A percentile compares a stretch with the other conserved stretches of the same genome.
These are phyloP conservation scores for Citrus inodora DNA, from an alignment of 345 rosid species.

Conservation along the genomic window DNA sequence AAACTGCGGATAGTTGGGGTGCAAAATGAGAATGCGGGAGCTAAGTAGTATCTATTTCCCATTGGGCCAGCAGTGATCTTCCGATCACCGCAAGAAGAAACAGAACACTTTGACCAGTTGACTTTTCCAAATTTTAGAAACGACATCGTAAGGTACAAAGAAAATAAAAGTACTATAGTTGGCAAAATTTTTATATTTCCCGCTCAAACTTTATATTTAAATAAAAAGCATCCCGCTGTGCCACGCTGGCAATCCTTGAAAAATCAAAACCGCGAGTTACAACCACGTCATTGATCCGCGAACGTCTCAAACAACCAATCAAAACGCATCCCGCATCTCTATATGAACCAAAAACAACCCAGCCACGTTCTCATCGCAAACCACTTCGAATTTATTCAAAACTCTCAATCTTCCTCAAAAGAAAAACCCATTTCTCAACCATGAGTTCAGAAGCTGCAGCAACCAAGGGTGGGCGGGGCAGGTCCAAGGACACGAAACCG, in stretches of 20 bases:
- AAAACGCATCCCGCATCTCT: neutral
- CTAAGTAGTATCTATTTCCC: too few species aligned
- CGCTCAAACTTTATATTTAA: neutral
- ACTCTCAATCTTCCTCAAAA: neutral
- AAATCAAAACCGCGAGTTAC: neutral
- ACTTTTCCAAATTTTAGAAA: neutral
- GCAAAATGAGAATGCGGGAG: too few species aligned
- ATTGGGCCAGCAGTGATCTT: too few species aligned
- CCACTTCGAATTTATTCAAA: neutral
- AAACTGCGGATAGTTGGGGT: too few species aligned
- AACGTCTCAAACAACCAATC: constrained; percentile 22
- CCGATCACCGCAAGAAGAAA: too few species aligned
- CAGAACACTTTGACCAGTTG: neutral
- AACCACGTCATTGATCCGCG: constrained; percentile 40
- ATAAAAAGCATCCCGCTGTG: neutral
- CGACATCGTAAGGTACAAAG: neutral
- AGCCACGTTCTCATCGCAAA: neutral
- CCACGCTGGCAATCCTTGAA: constrained; percentile 25
- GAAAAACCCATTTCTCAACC: neutral
- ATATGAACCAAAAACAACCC: constrained; percentile 1
- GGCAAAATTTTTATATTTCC: neutral
- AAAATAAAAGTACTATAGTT: neutral
- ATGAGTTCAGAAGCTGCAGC: constrained; percentile 39
- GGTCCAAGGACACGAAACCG: constrained; percentile 46
- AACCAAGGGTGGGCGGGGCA: constrained; percentile 59